phyloP scores from a whole-genome alignment of 768 basidiomycete species.

The Lentinula sp. region DNA sequence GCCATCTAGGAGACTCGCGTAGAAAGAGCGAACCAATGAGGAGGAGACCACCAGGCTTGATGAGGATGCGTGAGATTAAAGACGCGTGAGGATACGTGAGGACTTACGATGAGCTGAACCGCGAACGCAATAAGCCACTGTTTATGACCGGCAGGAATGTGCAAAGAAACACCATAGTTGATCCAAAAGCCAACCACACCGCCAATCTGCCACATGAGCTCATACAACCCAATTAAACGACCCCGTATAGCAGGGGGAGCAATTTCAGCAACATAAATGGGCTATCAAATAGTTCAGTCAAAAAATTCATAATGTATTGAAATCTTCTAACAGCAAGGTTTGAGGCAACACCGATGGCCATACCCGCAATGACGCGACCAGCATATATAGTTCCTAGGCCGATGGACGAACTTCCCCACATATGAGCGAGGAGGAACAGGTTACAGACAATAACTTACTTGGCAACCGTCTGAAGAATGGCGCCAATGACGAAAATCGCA shows the following conservation, averaged over 20 bases:
- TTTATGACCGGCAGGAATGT: constrained; percentile 20
- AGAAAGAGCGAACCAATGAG: constrained; percentile 26
- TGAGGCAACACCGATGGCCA: constrained; percentile 31
- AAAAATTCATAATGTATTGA: neutral
- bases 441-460: constrained; percentile 13
- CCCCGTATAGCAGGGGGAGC: constrained; percentile 39
- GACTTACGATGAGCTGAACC: constrained; percentile 28
- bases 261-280: constrained; percentile 39
- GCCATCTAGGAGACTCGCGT: constrained; percentile 30
- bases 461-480: constrained; percentile 27
- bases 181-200: constrained; percentile 27
- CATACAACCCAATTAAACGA: constrained; percentile 40
- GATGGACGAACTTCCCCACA: constrained; percentile 15
- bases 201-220: constrained; percentile 43
- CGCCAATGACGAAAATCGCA: constrained; percentile 34
- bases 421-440: neutral
- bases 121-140: constrained; percentile 34
- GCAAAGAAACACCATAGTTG: constrained; percentile 28
- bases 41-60: constrained; percentile 23
- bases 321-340: constrained; percentile 22
- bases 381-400: constrained; percentile 33
- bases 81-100: neutral
- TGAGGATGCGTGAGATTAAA: neutral
- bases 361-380: constrained; percentile 35
- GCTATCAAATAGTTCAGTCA: constrained; percentile 9